A percentile compares a stretch with the other conserved stretches of the same genome.
phyloP scores from a whole-genome alignment of 2,329 filamentous ascomycete genomes.

The Trichophyton equinum region DNA sequence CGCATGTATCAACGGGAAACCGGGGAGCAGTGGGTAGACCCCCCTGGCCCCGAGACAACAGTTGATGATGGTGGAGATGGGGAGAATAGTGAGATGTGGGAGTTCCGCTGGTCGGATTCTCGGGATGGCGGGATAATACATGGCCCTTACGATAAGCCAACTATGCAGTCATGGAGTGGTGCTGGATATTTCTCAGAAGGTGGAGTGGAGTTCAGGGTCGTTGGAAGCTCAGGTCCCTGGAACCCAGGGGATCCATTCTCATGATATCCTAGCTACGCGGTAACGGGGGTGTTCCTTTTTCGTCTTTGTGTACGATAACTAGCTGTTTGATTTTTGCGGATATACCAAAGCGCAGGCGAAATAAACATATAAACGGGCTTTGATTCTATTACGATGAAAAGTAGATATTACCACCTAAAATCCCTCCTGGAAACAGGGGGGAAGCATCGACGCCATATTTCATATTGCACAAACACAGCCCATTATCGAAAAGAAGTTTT shows the following conservation, averaged over 20 bases:
- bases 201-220: constrained; percentile 64
- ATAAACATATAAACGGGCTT: neutral
- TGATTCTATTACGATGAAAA: neutral
- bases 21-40: constrained; percentile 68
- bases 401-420: neutral
- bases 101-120: constrained; percentile 85
- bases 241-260: neutral
- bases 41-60: constrained; percentile 18
- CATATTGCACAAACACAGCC: neutral
- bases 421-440: neutral
- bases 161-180: constrained; percentile 83
- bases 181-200: constrained; percentile 80
- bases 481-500: neutral
- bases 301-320: neutral
- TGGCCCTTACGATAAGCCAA: constrained; percentile 72
- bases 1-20: constrained; percentile 75
- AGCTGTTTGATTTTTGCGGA: neutral
- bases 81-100: constrained; percentile 49
- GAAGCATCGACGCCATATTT: neutral
- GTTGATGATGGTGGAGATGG: constrained; percentile 19
- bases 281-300: neutral
- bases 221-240: constrained; percentile 46
- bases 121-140: constrained; percentile 66
- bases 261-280: neutral
- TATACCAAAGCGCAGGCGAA: neutral